A percentile compares a stretch with the other conserved stretches of the same genome.
These are phyloP conservation scores for Escovopsis sp. DNA, from an alignment of 2,329 filamentous ascomycete species.

Conservation along the genomic window DNA sequence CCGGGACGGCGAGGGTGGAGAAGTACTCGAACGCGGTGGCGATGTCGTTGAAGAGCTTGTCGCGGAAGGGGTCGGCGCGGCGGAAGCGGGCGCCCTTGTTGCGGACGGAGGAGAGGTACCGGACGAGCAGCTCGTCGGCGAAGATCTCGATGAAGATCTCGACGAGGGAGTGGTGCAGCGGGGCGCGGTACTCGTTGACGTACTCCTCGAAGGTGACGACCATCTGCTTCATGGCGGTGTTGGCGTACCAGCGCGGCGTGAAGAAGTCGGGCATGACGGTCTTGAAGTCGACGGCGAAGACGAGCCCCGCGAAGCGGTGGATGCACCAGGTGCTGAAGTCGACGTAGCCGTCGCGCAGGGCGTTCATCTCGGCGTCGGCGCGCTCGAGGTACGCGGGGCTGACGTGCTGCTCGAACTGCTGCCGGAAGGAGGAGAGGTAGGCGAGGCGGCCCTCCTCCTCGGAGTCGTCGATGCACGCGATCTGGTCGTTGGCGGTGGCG, in stretches of 20 bases:
- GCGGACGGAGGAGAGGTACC: conserved; percentile 70
- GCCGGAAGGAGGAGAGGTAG: conserved; percentile 75
- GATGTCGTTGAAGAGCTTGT: conserved; percentile 89
- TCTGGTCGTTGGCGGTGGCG: conserved; percentile 94
- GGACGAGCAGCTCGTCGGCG: conserved; percentile 75
- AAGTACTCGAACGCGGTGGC: conserved; percentile 86
- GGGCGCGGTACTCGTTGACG: conserved; percentile 68
- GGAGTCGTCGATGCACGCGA: conserved; percentile 91
- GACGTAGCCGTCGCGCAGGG: conserved; percentile 79
- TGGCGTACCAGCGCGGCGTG: conserved; percentile 75
- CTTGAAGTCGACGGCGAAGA: conserved; percentile 84
- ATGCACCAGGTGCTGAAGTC: conserved; percentile 92
- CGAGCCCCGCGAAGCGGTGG: conserved; percentile 67
- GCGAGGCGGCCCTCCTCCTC: conserved; percentile 60
- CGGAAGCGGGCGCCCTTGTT: conserved; percentile 87
- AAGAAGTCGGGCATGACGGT: conserved; percentile 79
- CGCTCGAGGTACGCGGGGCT: conserved; percentile 67
- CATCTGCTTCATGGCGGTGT: conserved; percentile 83
- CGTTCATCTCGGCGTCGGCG: conserved; percentile 56
- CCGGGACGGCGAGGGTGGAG: conserved; percentile 51
- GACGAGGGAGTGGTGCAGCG: conserved; percentile 72
- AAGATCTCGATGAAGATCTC: conserved; percentile 92
- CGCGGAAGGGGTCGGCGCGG: conserved; percentile 71
- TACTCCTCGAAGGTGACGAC: conserved; percentile 93
- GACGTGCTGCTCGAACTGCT: conserved; percentile 69